Base-by-base conservation (phyloP, 305 asterid genomes). In the Rubia tinctorum region DNA sequence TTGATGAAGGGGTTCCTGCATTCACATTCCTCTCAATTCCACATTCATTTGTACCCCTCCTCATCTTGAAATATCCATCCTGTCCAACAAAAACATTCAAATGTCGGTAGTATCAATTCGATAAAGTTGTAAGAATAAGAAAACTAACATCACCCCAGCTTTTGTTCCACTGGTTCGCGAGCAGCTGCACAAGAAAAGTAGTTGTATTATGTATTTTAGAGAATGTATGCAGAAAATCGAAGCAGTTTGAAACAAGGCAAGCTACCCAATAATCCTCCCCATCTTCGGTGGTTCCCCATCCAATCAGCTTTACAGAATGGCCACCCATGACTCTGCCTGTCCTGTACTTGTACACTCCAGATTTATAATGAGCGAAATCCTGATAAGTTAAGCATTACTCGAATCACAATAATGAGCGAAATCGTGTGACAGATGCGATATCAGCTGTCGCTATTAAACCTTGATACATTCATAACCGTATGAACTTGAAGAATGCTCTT, bases 241-340 rank as follows among this genome's bases (percentile, higher is more conserved):
- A 51, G 43, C 67, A 27, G 39, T 47, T 53, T 7, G 6, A 58
- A 68, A 59, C 13, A 44, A 15, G 34, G 60, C 34, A 55, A 61
- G 77, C 59, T 86, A 94, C 97, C 99, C 98, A 95, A 68, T 90
- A 95, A 82, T 92, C 92, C 81, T 89, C 95, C 77, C 99, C 99
- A 49, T 81, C 86, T 15, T 83, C 91, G 2, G 86, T 71, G 45
- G 95, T 89, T 79, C 97, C 98, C 98, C 97, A 95, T 76, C 97
- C 99, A 22, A 95, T 90, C 70, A 95, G 86, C 83, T 95, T 95
- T 68, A 88, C 98, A 11, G 98, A 92, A 83, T 95, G 99, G 42
- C 96, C 98, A 69, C 97, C 99, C 89, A 92, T 80, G 71, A 30
- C 81, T 14, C 78, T 90, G 68, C 98, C 99, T 64, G 84, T 80